Conservation (phyloP, 208 protist species). For the Giardia muris region DNA sequence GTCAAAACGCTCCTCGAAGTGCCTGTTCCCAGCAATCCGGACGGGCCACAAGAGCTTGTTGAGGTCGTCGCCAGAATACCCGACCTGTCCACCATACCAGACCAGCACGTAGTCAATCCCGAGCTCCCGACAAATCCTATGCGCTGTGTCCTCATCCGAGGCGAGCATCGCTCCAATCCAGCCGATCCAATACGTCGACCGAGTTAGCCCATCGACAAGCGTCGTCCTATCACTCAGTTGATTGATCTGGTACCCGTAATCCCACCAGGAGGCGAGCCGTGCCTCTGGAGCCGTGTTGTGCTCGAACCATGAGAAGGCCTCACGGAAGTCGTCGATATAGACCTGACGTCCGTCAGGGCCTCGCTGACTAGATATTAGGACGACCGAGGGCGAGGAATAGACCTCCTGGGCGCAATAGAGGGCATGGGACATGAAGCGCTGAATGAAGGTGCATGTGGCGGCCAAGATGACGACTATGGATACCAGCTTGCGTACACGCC, state of each 20-base stretch:
- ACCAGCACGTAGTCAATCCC: constrained; percentile 41
- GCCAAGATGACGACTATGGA: not conserved
- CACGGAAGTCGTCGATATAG: constrained; percentile 43
- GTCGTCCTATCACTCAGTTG: constrained; percentile 32
- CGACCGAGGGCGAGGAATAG: constrained; percentile 61
- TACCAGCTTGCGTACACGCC: not conserved
- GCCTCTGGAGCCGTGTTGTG: constrained; percentile 34
- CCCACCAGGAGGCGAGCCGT: constrained; percentile 36
- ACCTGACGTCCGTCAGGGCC: not conserved
- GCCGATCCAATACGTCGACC: constrained; percentile 39
- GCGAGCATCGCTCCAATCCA: constrained; percentile 32
- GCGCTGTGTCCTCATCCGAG: constrained; percentile 24
- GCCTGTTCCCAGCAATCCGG: constrained; percentile 35
- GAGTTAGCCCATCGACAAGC: constrained; percentile 40
- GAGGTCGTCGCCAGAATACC: constrained; percentile 38
- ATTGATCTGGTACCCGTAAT: constrained; percentile 43
- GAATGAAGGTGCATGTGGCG: not conserved
- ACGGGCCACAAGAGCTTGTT: constrained; percentile 42
- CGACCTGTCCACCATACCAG: constrained; percentile 33
- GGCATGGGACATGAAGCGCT: constrained; percentile 30
- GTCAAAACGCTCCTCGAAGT: constrained; percentile 26
- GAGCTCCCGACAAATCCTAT: constrained; percentile 27
- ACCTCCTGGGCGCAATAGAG: constrained; percentile 55
- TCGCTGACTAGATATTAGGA: constrained; percentile 29
- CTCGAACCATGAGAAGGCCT: constrained; percentile 38